Conservation (phyloP, 192 early-diverging fungal species). For the Podila horticola region DNA sequence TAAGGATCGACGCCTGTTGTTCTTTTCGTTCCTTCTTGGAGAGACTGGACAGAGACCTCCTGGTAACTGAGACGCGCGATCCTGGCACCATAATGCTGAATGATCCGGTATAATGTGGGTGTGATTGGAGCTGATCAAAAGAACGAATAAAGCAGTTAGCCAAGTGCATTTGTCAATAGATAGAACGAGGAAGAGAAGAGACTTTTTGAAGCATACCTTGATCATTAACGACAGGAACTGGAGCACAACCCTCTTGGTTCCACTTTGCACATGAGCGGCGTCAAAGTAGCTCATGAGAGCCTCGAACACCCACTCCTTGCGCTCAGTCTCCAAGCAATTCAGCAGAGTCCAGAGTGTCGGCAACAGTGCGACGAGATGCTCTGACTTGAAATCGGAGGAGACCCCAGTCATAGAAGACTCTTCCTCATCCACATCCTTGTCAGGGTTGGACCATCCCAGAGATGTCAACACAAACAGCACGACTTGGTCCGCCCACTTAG, state of each 20-base stretch:
- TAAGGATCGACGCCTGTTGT: slow-evolving; percentile 24
- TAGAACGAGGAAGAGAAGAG: background rate
- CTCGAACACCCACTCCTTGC: slow-evolving; percentile 45
- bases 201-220: slow-evolving; percentile 11
- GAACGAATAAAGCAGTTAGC: background rate
- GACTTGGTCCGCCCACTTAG: slow-evolving; percentile 61
- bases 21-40: slow-evolving; percentile 29
- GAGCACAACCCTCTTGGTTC: slow-evolving; percentile 36
- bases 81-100: slow-evolving; percentile 51
- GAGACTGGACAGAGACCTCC: slow-evolving; percentile 4
- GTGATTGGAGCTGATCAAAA: slow-evolving; percentile 38
- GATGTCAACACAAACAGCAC: slow-evolving; percentile 66
- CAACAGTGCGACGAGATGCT: slow-evolving; percentile 57
- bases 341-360: slow-evolving; percentile 64
- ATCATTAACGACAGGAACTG: slow-evolving; percentile 36
- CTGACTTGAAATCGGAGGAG: slow-evolving; percentile 50
- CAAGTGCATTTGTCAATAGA: slow-evolving; percentile 27
- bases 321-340: slow-evolving; percentile 52
- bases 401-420: slow-evolving; percentile 41
- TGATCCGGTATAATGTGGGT: slow-evolving; percentile 48
- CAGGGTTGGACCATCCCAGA: slow-evolving; percentile 53
- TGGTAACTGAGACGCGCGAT: slow-evolving; percentile 8
- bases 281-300: slow-evolving; percentile 33
- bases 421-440: slow-evolving; percentile 6
- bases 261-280: slow-evolving; percentile 22